Base-by-base conservation (phyloP, 2,329 filamentous ascomycete genomes). In the Talaromyces marneffei region DNA sequence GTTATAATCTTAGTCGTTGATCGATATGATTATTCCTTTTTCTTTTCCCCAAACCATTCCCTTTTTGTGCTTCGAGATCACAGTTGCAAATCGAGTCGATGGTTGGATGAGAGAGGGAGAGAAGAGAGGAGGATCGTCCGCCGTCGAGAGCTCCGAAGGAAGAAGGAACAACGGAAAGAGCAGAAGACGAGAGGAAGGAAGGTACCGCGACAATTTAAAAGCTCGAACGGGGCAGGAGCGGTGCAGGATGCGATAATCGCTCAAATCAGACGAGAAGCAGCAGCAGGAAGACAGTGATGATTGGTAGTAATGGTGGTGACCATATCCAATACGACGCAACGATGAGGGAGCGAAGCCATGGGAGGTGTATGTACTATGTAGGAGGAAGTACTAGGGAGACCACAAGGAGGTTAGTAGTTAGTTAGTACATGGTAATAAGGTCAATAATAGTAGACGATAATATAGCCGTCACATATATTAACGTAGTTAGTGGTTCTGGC, bases 261-360 rank as follows among this genome's bases (percentile, higher is more conserved):
- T 37, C 48, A 35, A 46, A 29, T 14, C 29, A 57, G 42, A 37
- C 1, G 25, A 54, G 37, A 35, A 59, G 33, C 18, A 59, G 35
- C 16, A 42, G 18, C n/a, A n/a, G n/a, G n/a, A n/a, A 31, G 27
- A 31, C 46, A 33, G 46, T 52, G 48, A 52, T 52, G 48, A 52
- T 52, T 52, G 48, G 52, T 25, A 60, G 58, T 12, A 23, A n/a
- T 27, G 20, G 50, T 25, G 25, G 54, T 56, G 48, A 59, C 46
- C 44, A 59, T 50, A 53, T 59, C 44, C 48, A 60, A 54, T 60
- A 58, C 55, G 29, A 57, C 42, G 44, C 40, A 55, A 57, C 37
- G 20, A 20, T n/a, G 25, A 14, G 31, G 54, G 40, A 50, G 20
- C 9, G 40, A 37, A 37, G 40, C 37, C 31, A 50, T 42, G 52